A percentile compares a stretch with the other conserved stretches of the same genome.
Evolutionary conservation across 202 grass and related monocot genomes (phyloP).

Genomic region (Dendrocalamus latiflorus): DNA sequence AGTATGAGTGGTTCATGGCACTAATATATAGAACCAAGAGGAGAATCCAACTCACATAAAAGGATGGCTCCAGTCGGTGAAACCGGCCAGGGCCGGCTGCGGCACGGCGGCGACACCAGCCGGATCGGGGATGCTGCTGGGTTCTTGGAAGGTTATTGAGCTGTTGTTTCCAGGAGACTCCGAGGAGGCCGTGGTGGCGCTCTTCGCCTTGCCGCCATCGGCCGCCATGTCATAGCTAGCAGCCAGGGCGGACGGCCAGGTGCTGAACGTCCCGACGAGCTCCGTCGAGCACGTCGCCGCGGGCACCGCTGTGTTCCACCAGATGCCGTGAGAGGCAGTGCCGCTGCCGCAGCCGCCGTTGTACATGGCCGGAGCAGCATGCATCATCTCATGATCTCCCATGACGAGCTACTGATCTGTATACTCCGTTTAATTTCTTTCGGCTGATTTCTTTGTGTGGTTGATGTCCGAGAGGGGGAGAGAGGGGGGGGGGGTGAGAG

Average conservation of each 20-base stretch:
- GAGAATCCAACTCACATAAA: conserved; percentile 44
- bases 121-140: conserved; percentile 22
- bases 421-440: background rate
- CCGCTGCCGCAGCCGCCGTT: background rate
- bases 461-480: background rate
- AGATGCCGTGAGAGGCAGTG: background rate
- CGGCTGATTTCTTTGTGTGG: background rate
- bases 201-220: conserved; percentile 25
- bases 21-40: background rate
- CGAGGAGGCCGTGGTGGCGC: conserved; percentile 46
- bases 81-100: conserved; percentile 12
- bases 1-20: background rate
- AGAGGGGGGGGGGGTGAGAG: background rate
- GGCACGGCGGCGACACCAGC: background rate
- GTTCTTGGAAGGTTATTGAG: conserved; percentile 54
- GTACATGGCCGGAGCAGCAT: conserved; percentile 48
- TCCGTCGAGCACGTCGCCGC: conserved; percentile 42
- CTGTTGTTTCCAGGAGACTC: conserved; percentile 58
- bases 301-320: conserved; percentile 30
- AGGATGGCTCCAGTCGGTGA: conserved; percentile 48
- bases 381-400: conserved; percentile 57
- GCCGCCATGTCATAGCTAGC: conserved; percentile 21
- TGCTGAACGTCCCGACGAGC: conserved; percentile 25
- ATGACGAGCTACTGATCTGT: conserved; percentile 2
- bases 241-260: conserved; percentile 30